These are phyloP conservation scores for Lizanozyma gosingica DNA, from an alignment of 1,139 yeast species.

Conservation along the genomic window DNA sequence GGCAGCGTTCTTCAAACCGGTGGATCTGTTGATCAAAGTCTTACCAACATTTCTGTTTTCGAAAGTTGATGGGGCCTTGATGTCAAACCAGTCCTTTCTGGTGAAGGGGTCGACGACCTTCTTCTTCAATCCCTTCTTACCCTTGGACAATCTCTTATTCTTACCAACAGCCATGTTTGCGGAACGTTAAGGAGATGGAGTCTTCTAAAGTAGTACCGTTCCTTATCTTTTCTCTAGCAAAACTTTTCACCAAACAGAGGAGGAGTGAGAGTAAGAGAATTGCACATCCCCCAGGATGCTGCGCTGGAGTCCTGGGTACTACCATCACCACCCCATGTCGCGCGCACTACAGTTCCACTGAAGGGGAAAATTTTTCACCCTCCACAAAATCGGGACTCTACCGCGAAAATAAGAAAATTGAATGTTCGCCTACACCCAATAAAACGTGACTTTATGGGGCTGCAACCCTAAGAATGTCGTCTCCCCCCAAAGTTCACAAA, in stretches of 20 bases:
- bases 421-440: too few relatives aligned
- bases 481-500: too few relatives aligned
- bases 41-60: constrained; percentile 92
- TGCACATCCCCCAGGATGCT: too few relatives aligned
- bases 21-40: constrained; percentile 87
- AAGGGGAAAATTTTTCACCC: not conserved
- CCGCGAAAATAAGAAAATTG: too few relatives aligned
- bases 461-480: too few relatives aligned
- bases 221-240: not conserved
- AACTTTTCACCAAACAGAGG: not conserved
- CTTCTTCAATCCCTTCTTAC: constrained; percentile 95
- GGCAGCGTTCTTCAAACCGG: constrained; percentile 89
- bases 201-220: not conserved
- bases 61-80: constrained; percentile 92
- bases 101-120: constrained; percentile 93
- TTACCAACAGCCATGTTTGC: constrained; percentile 81
- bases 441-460: too few relatives aligned
- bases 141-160: constrained; percentile 94
- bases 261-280: not conserved
- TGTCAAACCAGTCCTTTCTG: constrained; percentile 91
- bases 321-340: not conserved
- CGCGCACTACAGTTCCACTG: not conserved
- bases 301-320: too few relatives aligned
- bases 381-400: too few relatives aligned
- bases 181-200: not conserved